Percentiles rank a stretch among this genome's conserved stretches.
phyloP scores from a whole-genome alignment of 2,329 filamentous ascomycete species.

The Furcasterigmium sp. region DNA sequence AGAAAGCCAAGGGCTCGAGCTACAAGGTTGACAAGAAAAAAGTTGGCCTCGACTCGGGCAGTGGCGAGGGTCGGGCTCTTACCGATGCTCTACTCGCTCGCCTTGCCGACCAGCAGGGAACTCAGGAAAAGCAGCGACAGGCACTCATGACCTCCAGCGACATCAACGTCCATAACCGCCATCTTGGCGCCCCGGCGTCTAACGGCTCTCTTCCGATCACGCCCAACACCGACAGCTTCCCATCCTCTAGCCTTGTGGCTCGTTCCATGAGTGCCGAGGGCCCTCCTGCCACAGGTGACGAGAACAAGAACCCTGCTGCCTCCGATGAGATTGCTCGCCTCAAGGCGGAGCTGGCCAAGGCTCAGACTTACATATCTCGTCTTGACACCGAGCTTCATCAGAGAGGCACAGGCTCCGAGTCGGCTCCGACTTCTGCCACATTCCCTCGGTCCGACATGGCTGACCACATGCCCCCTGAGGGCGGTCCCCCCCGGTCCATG shows the following conservation, averaged over 20 bases:
- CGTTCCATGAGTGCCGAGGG: constrained; percentile 44
- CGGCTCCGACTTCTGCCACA: not conserved
- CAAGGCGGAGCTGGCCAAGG: constrained; percentile 66
- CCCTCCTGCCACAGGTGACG: not conserved
- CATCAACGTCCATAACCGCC: constrained; percentile 24
- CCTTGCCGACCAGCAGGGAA: constrained; percentile 64
- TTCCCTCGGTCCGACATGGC: constrained; percentile 38
- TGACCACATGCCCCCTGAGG: constrained; percentile 1
- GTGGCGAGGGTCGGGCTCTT: not conserved
- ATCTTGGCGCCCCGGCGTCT: constrained; percentile 42
- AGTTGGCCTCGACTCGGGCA: not conserved
- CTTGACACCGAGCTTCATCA: constrained; percentile 68
- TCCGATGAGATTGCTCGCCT: constrained; percentile 61
- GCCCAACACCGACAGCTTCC: constrained; percentile 51
- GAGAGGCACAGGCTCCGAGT: constrained; percentile 32
- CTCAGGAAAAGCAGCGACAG: constrained; percentile 54
- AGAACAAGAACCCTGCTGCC: constrained; percentile 11
- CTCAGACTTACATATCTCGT: constrained; percentile 63
- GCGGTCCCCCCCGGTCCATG: not conserved
- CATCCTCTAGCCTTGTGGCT: constrained; percentile 41
- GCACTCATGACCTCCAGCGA: constrained; percentile 39
- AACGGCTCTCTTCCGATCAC: constrained; percentile 59
- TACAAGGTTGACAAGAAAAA: not conserved
- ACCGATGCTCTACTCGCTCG: constrained; percentile 72
- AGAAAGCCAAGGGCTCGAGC: not conserved